Base-by-base conservation (phyloP, 2,329 filamentous ascomycete genomes). In the Trichoderma oligosporum region DNA sequence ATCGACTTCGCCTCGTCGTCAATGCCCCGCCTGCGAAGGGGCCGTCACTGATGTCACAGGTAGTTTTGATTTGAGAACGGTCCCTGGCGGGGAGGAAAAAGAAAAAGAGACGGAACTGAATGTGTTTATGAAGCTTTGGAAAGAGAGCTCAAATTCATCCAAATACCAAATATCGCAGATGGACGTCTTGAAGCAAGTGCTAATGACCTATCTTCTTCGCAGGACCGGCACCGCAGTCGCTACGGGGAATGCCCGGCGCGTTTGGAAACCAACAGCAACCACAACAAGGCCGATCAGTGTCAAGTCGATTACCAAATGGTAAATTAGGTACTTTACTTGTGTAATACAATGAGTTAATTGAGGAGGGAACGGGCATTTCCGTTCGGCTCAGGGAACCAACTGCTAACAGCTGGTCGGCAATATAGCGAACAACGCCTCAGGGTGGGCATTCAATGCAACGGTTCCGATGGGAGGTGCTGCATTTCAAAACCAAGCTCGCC, bases 361-460 rank as follows among this genome's bases (percentile, higher is more conserved):
- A 11, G 16, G 11, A 22, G 1, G 16, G 18, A 64, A 41, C 22
- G 22, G 8, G 25, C 12, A 52, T 46, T 39, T 16, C 22, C 31
- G 48, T 22, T 24, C n/a, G 35, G 44, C 39, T 12, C 20, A 36
- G 24, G 48, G 45, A n/a, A 57, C 44, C 47, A 33, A 36, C n/a
- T 52, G 51, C 58, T 64, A 56, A 65, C 59, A 39, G 54, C 27
- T 42, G 20, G 29, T 16, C 4, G n/a, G 49, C 39, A n/a, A 66
- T 71, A 76, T 71, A 76, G 78, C 73, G 64, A 79, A 75, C 66
- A 82, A 78, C 64, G 76, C 71, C 55, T 74, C 77, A 59, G 81
- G 81, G 61, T 87, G 84, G 84, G 80, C 80, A 11, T 86, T 86
- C 72, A 81, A 82, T 60, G 79, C 78, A 57, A 81, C 77, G 63